These are phyloP conservation scores for Excoecaria cochinchinensis DNA, from an alignment of 345 rosid genomes.

Conservation along the genomic window DNA sequence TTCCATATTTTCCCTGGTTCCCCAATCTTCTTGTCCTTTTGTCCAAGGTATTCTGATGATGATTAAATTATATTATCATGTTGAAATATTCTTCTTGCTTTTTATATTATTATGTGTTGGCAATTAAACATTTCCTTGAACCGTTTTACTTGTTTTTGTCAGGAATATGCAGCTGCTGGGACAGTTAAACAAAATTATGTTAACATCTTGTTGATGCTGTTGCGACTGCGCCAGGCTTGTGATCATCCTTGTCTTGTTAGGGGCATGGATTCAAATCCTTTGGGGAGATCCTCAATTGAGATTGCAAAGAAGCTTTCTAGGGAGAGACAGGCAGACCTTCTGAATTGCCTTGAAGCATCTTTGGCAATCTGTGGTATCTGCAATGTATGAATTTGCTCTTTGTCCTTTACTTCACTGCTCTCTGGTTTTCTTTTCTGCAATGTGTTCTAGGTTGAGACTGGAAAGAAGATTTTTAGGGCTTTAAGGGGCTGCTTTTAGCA, in stretches of 20 bases:
- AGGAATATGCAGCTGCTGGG: constrained; percentile 99
- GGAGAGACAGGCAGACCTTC: constrained; percentile 42
- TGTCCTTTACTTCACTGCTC: constrained; percentile 7
- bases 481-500: not conserved
- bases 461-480: not conserved
- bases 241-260: constrained; percentile 96
- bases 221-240: constrained; percentile 98
- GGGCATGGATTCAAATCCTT: constrained; percentile 57
- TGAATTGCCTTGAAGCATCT: constrained; percentile 66
- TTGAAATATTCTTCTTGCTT: not conserved
- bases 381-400: constrained; percentile 52
- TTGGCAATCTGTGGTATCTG: constrained; percentile 89
- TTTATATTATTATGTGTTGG: not conserved
- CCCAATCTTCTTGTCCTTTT: not conserved
- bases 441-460: not conserved
- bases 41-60: not conserved
- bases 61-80: not conserved
- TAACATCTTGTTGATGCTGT: constrained; percentile 91
- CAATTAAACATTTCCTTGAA: constrained; percentile 1
- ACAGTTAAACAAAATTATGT: constrained; percentile 94
- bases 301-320: constrained; percentile 55
- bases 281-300: constrained; percentile 57
- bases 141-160: constrained; percentile 21
- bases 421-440: not conserved
- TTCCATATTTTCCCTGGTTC: not conserved